Evolutionary conservation across 2,329 filamentous ascomycete genomes (phyloP).

Genomic region (Ophiostoma piceae): DNA sequence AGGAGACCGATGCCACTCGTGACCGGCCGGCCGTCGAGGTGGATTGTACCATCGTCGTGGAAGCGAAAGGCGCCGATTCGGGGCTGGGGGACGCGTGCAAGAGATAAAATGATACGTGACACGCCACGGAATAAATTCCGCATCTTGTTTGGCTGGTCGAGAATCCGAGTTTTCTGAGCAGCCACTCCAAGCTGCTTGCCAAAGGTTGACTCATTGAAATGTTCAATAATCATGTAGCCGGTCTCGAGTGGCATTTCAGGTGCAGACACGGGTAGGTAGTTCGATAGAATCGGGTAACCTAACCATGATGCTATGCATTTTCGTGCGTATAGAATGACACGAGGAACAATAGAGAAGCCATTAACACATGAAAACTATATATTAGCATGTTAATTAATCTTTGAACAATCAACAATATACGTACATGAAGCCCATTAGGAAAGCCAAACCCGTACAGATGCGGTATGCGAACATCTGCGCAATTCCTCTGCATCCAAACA

Average conservation of each 20-base stretch:
- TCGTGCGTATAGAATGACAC: neutral
- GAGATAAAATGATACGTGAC: constrained; percentile 30
- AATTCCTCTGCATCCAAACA: constrained; percentile 37
- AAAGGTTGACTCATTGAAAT: constrained; percentile 9
- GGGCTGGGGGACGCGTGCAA: constrained; percentile 31
- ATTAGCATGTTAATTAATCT: too few relatives aligned
- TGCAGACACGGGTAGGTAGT: too few relatives aligned
- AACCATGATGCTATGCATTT: neutral
- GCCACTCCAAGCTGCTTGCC: constrained; percentile 3
- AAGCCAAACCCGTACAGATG: constrained; percentile 28
- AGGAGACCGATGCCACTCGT: constrained; percentile 30
- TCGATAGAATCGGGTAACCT: neutral
- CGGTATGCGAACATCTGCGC: constrained; percentile 36
- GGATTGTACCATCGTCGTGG: constrained; percentile 28
- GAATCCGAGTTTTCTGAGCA: neutral
- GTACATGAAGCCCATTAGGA: constrained; percentile 5
- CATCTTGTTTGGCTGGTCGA: constrained; percentile 12
- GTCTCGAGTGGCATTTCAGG: neutral
- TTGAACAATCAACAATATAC: neutral
- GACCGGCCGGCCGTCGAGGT: constrained; percentile 21
- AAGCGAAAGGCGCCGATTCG: constrained; percentile 32
- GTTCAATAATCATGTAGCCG: constrained; percentile 23
- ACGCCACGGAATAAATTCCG: constrained; percentile 18
- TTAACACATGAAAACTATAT: too few relatives aligned
- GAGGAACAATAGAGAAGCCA: neutral